A percentile compares a stretch with the other conserved stretches of the same genome.
These are phyloP conservation scores for Camellia japonica DNA, from an alignment of 148 eudicot genomes.

Conservation along the genomic window DNA sequence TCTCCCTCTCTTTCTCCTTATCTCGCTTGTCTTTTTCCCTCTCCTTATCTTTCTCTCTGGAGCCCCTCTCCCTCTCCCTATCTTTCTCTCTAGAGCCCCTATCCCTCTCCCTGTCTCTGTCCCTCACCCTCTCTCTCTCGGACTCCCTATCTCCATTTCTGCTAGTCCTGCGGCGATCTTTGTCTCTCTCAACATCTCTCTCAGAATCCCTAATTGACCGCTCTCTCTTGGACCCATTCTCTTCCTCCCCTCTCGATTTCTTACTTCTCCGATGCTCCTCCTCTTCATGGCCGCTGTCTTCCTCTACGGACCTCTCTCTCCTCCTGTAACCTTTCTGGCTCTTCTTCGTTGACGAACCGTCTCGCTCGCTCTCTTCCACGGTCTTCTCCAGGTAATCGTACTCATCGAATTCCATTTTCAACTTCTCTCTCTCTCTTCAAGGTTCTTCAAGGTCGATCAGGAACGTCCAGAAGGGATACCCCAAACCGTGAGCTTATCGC, in stretches of 20 bases:
- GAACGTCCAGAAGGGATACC: neutral
- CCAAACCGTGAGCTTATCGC: neutral
- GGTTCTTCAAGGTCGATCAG: neutral
- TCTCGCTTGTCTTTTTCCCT: slow-evolving; percentile 22
- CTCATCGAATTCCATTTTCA: slow-evolving; percentile 81
- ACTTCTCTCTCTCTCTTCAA: neutral
- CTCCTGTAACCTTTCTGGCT: slow-evolving; percentile 52
- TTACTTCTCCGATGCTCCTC: slow-evolving; percentile 34
- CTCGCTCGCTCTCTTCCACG: slow-evolving; percentile 49
- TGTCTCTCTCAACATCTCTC: slow-evolving; percentile 11
- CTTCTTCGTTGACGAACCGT: slow-evolving; percentile 34
- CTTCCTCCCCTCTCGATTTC: slow-evolving; percentile 43
- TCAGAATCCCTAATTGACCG: neutral
- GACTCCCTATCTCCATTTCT: slow-evolving; percentile 23
- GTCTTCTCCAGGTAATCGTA: slow-evolving; percentile 82
- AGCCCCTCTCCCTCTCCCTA: slow-evolving; percentile 19
- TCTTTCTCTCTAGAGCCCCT: slow-evolving; percentile 19
- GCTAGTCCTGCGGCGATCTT: slow-evolving; percentile 18
- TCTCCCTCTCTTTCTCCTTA: slow-evolving; percentile 22
- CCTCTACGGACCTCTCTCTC: slow-evolving; percentile 32
- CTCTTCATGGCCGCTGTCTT: slow-evolving; percentile 18
- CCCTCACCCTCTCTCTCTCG: slow-evolving; percentile 23
- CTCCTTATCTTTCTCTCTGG: slow-evolving; percentile 24
- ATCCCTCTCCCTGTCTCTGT: slow-evolving; percentile 21
- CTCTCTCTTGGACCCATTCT: slow-evolving; percentile 28